phyloP scores from a whole-genome alignment of 495 filamentous ascomycete genomes.

The Tuber magnatum region DNA sequence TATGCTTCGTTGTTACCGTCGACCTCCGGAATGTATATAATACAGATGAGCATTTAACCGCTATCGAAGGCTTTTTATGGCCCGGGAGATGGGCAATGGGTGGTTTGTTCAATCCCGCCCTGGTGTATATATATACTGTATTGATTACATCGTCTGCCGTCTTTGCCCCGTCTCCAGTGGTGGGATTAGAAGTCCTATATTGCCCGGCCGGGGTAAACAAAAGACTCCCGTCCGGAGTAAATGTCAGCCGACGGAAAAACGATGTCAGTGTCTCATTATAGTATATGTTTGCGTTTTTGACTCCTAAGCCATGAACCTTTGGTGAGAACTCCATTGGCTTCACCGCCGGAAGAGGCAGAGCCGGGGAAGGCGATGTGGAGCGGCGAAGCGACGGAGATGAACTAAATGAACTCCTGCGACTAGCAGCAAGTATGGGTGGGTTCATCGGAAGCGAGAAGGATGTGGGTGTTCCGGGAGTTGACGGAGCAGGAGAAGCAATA shows the following conservation, averaged over 20 bases:
- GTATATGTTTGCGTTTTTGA: conserved; percentile 83
- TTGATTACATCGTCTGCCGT: conserved; percentile 80
- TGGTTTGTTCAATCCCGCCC: conserved; percentile 92
- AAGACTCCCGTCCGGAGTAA: conserved; percentile 89
- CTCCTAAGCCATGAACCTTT: conserved; percentile 61
- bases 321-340: conserved; percentile 86
- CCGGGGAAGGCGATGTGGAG: conserved; percentile 91
- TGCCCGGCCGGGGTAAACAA: conserved; percentile 95
- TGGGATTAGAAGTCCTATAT: conserved; percentile 72
- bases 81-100: conserved; percentile 96
- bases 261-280: conserved; percentile 96
- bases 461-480: conserved; percentile 90
- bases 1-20: conserved; percentile 66
- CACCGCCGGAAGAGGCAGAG: conserved; percentile 90
- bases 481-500: conserved; percentile 66
- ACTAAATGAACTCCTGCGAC: conserved; percentile 88
- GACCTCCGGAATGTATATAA: conserved; percentile 72
- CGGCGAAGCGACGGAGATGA: conserved; percentile 76
- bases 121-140: conserved; percentile 96
- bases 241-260: conserved; percentile 90
- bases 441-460: conserved; percentile 92
- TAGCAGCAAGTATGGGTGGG: conserved; percentile 84
- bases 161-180: conserved; percentile 60
- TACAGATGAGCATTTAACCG: conserved; percentile 86
- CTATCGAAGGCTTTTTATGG: conserved; percentile 97